A percentile compares a stretch with the other conserved stretches of the same genome.
Evolutionary conservation across 495 filamentous ascomycete species (phyloP).

Genomic region (Platismatia glauca): DNA sequence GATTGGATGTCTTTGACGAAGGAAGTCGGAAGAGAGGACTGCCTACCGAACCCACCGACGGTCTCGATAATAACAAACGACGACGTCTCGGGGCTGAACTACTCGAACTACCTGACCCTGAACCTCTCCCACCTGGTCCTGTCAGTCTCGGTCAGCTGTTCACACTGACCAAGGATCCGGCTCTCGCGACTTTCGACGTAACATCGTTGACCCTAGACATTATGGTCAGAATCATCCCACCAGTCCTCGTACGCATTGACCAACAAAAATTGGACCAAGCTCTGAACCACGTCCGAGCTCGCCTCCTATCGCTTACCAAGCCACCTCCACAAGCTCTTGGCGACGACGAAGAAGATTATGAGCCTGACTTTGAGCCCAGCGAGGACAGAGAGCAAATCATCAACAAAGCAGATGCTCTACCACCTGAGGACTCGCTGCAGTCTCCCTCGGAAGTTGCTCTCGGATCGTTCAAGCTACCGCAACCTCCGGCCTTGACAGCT

Average conservation of each 20-base stretch:
- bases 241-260: slow-evolving; percentile 57
- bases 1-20: slow-evolving; percentile 68
- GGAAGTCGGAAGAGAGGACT: slow-evolving; percentile 64
- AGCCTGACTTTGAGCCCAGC: slow-evolving; percentile 67
- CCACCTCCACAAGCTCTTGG: slow-evolving; percentile 26
- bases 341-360: slow-evolving; percentile 84
- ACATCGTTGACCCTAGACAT: slow-evolving; percentile 63
- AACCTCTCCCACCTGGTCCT: slow-evolving; percentile 62
- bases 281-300: slow-evolving; percentile 50
- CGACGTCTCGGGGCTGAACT: slow-evolving; percentile 53
- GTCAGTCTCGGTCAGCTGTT: slow-evolving; percentile 71
- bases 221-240: slow-evolving; percentile 66
- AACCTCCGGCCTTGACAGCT: slow-evolving; percentile 62
- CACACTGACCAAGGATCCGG: slow-evolving; percentile 67
- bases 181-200: slow-evolving; percentile 71
- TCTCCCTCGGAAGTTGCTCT: slow-evolving; percentile 49
- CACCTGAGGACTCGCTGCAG: slow-evolving; percentile 42
- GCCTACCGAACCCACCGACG: slow-evolving; percentile 57
- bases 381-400: slow-evolving; percentile 65
- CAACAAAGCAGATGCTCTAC: slow-evolving; percentile 58
- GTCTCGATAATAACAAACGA: slow-evolving; percentile 59
- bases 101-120: slow-evolving; percentile 46
- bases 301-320: slow-evolving; percentile 38
- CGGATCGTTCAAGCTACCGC: slow-evolving; percentile 66
- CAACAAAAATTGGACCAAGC: slow-evolving; percentile 55